phyloP scores from a whole-genome alignment of 1,284 basidiomycete species.

The Cystobasidiaceae sp. region DNA sequence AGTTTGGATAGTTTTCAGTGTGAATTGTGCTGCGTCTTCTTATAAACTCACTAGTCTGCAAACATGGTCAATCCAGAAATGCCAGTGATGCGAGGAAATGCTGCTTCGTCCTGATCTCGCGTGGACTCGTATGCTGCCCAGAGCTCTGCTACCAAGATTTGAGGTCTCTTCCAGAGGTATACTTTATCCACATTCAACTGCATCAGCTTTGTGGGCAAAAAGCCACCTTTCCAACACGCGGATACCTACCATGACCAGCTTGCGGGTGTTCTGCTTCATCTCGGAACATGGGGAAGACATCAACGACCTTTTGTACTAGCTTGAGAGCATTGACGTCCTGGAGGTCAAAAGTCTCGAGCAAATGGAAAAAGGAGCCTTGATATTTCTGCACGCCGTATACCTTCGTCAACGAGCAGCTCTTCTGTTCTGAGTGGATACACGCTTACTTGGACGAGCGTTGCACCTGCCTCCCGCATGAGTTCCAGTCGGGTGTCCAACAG shows the following conservation, averaged over 20 bases:
- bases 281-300: constrained; percentile 66
- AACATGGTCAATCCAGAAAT: constrained; percentile 24
- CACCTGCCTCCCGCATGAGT: constrained; percentile 66
- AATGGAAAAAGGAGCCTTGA: constrained; percentile 63
- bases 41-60: constrained; percentile 29
- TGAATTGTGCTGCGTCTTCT: background rate
- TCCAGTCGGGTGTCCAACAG: constrained; percentile 62
- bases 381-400: constrained; percentile 53
- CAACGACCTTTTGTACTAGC: constrained; percentile 63
- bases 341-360: constrained; percentile 59
- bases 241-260: constrained; percentile 1
- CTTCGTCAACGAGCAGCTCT: background rate
- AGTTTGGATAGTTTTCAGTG: background rate
- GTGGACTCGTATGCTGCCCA: constrained; percentile 44
- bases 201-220: background rate
- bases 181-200: constrained; percentile 50
- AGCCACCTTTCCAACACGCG: background rate
- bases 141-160: constrained; percentile 74
- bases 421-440: background rate
- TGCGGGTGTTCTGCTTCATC: constrained; percentile 49
- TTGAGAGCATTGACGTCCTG: constrained; percentile 49
- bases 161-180: constrained; percentile 73
- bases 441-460: constrained; percentile 59
- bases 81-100: constrained; percentile 1
- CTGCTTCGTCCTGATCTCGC: background rate